Conservation (phyloP, 2,329 filamentous ascomycete genomes). For the Teratosphaeria epicoccoides region DNA sequence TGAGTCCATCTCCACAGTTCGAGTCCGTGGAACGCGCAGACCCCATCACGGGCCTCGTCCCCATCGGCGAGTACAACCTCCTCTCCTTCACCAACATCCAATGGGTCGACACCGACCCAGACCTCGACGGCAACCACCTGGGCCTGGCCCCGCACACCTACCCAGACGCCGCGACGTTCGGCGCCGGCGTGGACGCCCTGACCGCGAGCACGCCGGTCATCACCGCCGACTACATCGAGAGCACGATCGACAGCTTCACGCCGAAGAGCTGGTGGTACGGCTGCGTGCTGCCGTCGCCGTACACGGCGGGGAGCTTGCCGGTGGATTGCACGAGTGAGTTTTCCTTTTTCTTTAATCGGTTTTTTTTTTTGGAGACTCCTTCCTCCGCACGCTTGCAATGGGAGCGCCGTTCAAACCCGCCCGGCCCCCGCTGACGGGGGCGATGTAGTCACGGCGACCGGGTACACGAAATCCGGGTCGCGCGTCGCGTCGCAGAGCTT, state of each 20-base stretch:
- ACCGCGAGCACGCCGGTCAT: constrained; percentile 5
- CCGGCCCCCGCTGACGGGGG: too few relatives aligned
- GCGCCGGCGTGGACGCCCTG: constrained; percentile 6
- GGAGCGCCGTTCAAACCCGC: too few relatives aligned
- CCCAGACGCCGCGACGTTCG: constrained; percentile 9
- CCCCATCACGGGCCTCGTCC: constrained; percentile 6
- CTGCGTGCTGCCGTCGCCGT: constrained; percentile 9
- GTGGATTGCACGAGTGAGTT: constrained; percentile 5
- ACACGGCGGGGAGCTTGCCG: constrained; percentile 10
- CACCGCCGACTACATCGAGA: constrained; percentile 9
- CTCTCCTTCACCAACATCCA: constrained; percentile 10
- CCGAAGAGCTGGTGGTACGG: constrained; percentile 9
- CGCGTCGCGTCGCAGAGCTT: constrained; percentile 7
- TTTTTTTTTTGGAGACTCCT: neutral
- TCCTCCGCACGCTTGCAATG: too few relatives aligned
- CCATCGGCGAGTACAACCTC: constrained; percentile 11
- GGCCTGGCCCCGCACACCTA: constrained; percentile 12
- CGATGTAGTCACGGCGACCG: constrained; percentile 8
- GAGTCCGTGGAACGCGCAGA: constrained; percentile 8
- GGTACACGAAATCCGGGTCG: constrained; percentile 2
- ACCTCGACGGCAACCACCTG: constrained; percentile 12
- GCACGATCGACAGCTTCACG: constrained; percentile 7
- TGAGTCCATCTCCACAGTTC: constrained; percentile 3
- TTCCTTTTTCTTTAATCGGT: neutral
- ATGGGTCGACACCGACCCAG: constrained; percentile 10